Evolutionary conservation across 2,329 filamentous ascomycete species (phyloP).

Genomic region (Diaporthe sp.): DNA sequence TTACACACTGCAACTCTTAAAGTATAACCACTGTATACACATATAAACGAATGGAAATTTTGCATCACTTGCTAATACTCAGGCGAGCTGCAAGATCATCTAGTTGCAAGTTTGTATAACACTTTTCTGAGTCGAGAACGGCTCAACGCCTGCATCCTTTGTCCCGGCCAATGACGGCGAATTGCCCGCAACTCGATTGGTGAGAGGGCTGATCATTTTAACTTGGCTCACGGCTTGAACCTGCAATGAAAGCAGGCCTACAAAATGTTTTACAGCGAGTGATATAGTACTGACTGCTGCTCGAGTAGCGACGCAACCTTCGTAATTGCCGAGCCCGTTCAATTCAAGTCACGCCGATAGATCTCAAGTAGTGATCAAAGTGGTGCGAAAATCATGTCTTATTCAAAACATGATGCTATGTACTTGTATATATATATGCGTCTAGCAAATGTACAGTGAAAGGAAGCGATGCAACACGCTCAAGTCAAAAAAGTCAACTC

Average conservation of each 20-base stretch:
- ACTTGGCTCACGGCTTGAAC: too few species aligned
- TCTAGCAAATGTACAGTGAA: constrained; percentile 36
- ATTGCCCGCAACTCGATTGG: too few species aligned
- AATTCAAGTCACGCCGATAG: neutral
- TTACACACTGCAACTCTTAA: neutral
- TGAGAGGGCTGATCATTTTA: too few species aligned
- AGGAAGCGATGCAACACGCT: constrained; percentile 28
- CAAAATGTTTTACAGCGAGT: neutral
- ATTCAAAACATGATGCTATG: constrained; percentile 6
- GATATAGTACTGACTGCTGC: too few species aligned
- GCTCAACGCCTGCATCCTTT: neutral
- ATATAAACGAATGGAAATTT: accelerated
- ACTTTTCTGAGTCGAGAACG: neutral
- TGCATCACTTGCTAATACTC: neutral
- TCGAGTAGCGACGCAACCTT: neutral
- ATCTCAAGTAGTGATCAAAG: too few species aligned
- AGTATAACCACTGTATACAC: accelerated
- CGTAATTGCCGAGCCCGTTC: accelerated
- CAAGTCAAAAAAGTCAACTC: constrained; percentile 31
- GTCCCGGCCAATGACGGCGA: neutral
- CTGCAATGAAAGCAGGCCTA: neutral
- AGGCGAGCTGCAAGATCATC: too few species aligned
- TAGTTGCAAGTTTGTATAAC: neutral
- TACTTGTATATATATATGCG: constrained; percentile 1
- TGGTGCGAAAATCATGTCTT: neutral